Evolutionary conservation across 805 yeast genomes (phyloP), one percentile per base, ranked within the genome.

Genomic region (Kluyveromyces lactis): DNA sequence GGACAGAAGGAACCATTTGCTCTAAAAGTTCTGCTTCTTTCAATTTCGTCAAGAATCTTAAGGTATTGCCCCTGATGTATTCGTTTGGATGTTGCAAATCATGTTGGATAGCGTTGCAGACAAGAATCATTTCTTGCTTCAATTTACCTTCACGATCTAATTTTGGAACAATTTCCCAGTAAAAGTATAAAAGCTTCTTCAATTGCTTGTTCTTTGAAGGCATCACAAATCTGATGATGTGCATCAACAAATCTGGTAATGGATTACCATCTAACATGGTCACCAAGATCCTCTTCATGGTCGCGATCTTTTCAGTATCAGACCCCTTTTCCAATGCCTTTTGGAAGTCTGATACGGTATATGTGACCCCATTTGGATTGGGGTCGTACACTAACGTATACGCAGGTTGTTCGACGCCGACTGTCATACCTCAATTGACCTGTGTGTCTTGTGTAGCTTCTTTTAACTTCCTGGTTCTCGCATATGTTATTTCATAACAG

Each of bases 1-100:
- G 77, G 33, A 87, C 89, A 31, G 92, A 80, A 23, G 97, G 96
- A 31, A 92, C 92, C 63, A 92, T 73, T 39, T 97, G 95, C 65
- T 94, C 98, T 58, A 92, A 73, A 48, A 92, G 73, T 62, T 92
- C 98, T 2, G 94, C 82, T 66, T 92, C 97, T 57, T 79, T 82
- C 58, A 92, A 72, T 60, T 92, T 94, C 44, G 90, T 77, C 56
- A 94, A 72, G 63, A 87, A 90, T 55, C 97, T 78, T 63, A 92
- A 71, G 8, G 97, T 90, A 55, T 86, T 86, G 51, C 99, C 99
- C 55, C 97, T 78, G 48, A 92, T 82, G 60, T 81, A 92, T 65
- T 92, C 98, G 69, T 92, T 92, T 38, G 98, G 96, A 66, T 94
- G 98, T 66, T 89, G 97, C 52, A 92, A 74, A 61, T 92, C 99